Base-by-base conservation (phyloP, 208 protist genomes). In the Leishmania amazonensis region DNA sequence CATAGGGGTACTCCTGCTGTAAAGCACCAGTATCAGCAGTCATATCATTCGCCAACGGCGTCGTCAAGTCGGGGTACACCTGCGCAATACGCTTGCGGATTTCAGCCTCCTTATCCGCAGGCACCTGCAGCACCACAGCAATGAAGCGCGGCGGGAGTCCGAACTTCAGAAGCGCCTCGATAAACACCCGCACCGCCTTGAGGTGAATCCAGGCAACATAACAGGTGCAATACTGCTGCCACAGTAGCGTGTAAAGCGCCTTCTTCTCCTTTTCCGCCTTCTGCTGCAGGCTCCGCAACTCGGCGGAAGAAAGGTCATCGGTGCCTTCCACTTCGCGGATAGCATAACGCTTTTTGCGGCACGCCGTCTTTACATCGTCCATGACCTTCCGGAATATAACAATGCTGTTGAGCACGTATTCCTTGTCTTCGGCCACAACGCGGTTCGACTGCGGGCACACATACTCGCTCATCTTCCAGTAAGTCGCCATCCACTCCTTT, bases 181-280 rank as follows among this genome's bases (percentile, higher is more conserved):
- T 94, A 93, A 98, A 99, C 5, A 97, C 87, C 58, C 96, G 89
- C 17, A 99, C 83, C 3, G 94, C 94, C 77, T 99, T 99, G 51
- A 98, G 76, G 80, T 99, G 96, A 65, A 98, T 95, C 96, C 97
- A 99, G 17, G 93, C 92, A 53, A 94, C 92, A 81, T 97, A 98
- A 75, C 90, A 95, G 28, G 94, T 88, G 75, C 91, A 97, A 83
- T 97, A 98, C 76, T 95, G 92, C 49, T 96, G 92, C 86, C 89
- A 93, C 42, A 97, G 83, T 8, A 96, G 83, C n/a, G 84, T 92
- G 74, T 96, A 91, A n/a, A 98, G 81, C 9, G 91, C 87, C 64
- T 97, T 96, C 76, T 89, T 87, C 81, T 97, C 90, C 75, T 94
- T 94, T 80, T 95, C 88, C 15, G 93, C 96, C 82, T 94, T 94